Base-by-base conservation (phyloP, 305 asterid species). In the Withania somnifera region DNA sequence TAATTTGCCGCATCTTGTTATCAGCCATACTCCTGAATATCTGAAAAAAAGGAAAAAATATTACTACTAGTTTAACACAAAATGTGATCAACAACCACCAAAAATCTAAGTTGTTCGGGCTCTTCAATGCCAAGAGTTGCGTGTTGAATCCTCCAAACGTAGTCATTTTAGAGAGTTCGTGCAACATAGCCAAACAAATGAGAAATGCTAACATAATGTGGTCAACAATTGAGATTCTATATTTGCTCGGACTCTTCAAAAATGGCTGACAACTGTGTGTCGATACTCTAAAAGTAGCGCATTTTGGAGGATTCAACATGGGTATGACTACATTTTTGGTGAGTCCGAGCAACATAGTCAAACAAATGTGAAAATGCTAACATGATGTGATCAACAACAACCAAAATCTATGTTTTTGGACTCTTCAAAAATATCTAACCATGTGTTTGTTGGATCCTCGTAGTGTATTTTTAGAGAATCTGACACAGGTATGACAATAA, bases 21-120 rank as follows among this genome's bases (percentile, higher is more conserved):
- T 94, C 92, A 96, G 84, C 99, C 99, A 96, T 67, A 96, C 99
- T 81, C 98, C 99, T 11, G 93, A 86, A 85, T 87, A 96, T 89
- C 99, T 96, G 95, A 84, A 60, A 47, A 85, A n/a, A n/a, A n/a
- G n/a, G n/a, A n/a, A n/a, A n/a, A n/a, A n/a, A n/a, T n/a, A n/a
- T n/a, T n/a, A n/a, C n/a, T n/a, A n/a, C n/a, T n/a, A n/a, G n/a
- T n/a, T n/a, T n/a, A n/a, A n/a, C n/a, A n/a, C n/a, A n/a, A n/a
- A n/a, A n/a, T n/a, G n/a, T n/a, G n/a, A n/a, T n/a, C n/a, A n/a
- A n/a, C n/a, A n/a, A n/a, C n/a, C n/a, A n/a, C n/a, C n/a, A n/a
- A n/a, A n/a, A n/a, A n/a, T n/a, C n/a, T n/a, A n/a, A n/a, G n/a
- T n/a, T n/a, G n/a, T n/a, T n/a, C n/a, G n/a, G n/a, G n/a, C n/a